Evolutionary conservation across 768 basidiomycete genomes (phyloP).

Genomic region (Boletus rubropictus): DNA sequence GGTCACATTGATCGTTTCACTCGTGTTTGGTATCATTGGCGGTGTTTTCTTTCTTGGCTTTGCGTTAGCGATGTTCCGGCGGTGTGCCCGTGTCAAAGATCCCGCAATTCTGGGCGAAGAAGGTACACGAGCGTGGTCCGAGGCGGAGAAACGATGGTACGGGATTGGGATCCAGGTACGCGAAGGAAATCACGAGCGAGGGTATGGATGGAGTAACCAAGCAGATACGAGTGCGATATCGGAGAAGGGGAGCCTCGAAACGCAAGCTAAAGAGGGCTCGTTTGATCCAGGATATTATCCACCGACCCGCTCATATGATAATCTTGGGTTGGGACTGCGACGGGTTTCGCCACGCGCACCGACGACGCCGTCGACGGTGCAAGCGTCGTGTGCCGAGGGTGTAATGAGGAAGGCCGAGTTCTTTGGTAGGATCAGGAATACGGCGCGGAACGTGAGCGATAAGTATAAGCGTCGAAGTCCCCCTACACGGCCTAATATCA

Average conservation of each 20-base stretch:
- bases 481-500: slow-evolving; percentile 46
- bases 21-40: slow-evolving; percentile 60
- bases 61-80: slow-evolving; percentile 50
- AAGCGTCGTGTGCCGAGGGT: slow-evolving; percentile 37
- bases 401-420: slow-evolving; percentile 71
- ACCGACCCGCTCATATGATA: slow-evolving; percentile 16
- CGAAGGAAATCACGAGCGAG: slow-evolving; percentile 14
- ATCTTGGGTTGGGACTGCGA: slow-evolving; percentile 43
- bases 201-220: slow-evolving; percentile 30
- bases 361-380: slow-evolving; percentile 32
- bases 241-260: slow-evolving; percentile 33
- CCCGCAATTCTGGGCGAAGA: slow-evolving; percentile 57
- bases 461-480: slow-evolving; percentile 40
- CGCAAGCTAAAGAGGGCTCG: slow-evolving; percentile 15
- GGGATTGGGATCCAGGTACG: slow-evolving; percentile 38
- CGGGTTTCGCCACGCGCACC: slow-evolving; percentile 45
- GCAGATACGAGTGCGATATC: slow-evolving; percentile 23
- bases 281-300: slow-evolving; percentile 15
- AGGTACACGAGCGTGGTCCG: slow-evolving; percentile 52
- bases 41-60: slow-evolving; percentile 50
- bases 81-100: slow-evolving; percentile 54
- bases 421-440: slow-evolving; percentile 53
- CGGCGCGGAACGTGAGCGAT: slow-evolving; percentile 65
- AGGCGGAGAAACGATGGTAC: slow-evolving; percentile 67
- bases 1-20: slow-evolving; percentile 52